Conservation (phyloP, 2,329 filamentous ascomycete species). For the Fusarium nanum region DNA sequence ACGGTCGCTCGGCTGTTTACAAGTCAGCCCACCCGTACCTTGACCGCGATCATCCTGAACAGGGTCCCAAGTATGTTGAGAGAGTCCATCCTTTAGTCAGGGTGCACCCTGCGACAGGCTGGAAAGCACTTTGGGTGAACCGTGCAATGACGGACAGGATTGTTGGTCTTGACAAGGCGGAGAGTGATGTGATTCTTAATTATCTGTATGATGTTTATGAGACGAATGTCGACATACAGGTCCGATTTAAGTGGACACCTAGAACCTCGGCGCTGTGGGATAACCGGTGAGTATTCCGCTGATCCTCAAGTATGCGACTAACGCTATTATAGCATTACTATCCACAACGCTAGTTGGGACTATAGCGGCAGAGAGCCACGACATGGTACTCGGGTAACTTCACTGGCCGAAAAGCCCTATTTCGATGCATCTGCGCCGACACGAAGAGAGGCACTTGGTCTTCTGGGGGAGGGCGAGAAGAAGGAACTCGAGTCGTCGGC, state of each 20-base stretch:
- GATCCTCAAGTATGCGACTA: rapidly evolving
- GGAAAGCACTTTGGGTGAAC: constrained; percentile 80
- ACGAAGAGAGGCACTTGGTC: constrained; percentile 72
- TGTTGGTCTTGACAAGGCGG: constrained; percentile 74
- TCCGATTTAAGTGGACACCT: constrained; percentile 77
- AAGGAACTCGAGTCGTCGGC: constrained; percentile 41
- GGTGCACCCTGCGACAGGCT: constrained; percentile 78
- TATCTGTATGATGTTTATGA: constrained; percentile 78
- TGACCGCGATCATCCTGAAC: constrained; percentile 69
- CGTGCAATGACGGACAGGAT: constrained; percentile 75
- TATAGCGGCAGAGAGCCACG: constrained; percentile 74
- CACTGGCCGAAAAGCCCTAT: constrained; percentile 76
- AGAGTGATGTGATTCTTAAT: constrained; percentile 74
- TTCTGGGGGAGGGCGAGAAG: constrained; percentile 68
- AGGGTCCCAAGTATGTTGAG: constrained; percentile 74
- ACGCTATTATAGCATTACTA: constrained; percentile 68
- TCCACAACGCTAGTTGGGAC: constrained; percentile 80
- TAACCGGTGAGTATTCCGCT: constrained; percentile 62
- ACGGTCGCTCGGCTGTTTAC: constrained; percentile 74
- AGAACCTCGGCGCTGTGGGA: constrained; percentile 77
- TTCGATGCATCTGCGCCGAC: constrained; percentile 74
- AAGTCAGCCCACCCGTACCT: constrained; percentile 74
- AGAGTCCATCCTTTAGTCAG: constrained; percentile 75
- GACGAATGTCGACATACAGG: constrained; percentile 76
- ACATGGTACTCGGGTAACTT: constrained; percentile 78